Conservation (phyloP, 1,284 basidiomycete species). For the Thecaphora thlaspeos region DNA sequence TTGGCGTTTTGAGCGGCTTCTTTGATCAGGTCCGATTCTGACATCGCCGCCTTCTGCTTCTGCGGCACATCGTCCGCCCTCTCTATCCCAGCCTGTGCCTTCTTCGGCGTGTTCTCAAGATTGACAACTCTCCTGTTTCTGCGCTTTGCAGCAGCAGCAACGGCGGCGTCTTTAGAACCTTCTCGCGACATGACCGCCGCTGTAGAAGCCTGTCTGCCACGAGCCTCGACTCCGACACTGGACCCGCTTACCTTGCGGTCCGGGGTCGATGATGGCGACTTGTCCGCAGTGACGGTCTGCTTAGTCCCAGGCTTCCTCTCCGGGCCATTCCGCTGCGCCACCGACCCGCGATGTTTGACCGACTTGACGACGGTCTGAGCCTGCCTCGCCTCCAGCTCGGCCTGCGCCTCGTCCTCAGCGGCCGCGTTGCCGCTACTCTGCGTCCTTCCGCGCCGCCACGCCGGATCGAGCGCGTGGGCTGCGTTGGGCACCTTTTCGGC, state of each 20-base stretch:
- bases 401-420: conserved; percentile 19
- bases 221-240: too few relatives aligned
- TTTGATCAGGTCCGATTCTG: conserved; percentile 36
- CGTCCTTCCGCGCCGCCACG: neutral
- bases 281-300: neutral
- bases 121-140: conserved; percentile 33
- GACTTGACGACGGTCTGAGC: neutral
- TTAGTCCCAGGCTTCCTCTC: neutral
- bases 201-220: too few relatives aligned
- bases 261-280: neutral
- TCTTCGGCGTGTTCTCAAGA: conserved; percentile 17
- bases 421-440: neutral
- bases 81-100: conserved; percentile 6
- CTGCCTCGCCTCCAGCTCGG: neutral
- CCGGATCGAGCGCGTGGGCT: neutral
- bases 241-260: neutral
- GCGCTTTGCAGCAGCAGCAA: neutral
- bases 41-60: too few relatives aligned
- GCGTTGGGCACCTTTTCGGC: conserved; percentile 25
- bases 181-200: conserved; percentile 2
- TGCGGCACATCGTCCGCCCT: too few relatives aligned
- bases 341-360: neutral
- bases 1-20: conserved; percentile 12
- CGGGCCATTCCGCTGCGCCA: neutral
- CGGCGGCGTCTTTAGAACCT: conserved; percentile 1